phyloP scores from a whole-genome alignment of 2,329 filamentous ascomycete genomes.

The Sporothrix phasma region DNA sequence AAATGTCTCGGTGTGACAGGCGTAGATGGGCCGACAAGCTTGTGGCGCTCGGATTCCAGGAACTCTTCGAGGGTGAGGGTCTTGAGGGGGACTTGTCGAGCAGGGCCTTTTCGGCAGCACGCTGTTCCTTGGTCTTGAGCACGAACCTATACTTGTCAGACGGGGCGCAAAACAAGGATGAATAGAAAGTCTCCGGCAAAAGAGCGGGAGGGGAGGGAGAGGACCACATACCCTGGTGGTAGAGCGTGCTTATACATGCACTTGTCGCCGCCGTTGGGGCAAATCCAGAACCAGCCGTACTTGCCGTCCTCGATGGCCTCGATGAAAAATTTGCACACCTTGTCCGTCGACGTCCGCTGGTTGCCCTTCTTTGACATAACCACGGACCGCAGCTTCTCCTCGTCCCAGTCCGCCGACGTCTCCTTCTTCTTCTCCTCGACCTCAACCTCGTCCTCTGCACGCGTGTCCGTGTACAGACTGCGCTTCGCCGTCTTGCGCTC shows the following conservation, averaged over 20 bases:
- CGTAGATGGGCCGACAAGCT: constrained; percentile 81
- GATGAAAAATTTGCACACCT: constrained; percentile 98
- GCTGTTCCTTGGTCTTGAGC: constrained; percentile 94
- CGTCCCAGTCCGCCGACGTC: constrained; percentile 94
- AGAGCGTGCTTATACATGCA: constrained; percentile 98
- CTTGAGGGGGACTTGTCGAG: constrained; percentile 88
- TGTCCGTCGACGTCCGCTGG: constrained; percentile 88
- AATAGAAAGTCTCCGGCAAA: no score
- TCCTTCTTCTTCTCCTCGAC: constrained; percentile 71
- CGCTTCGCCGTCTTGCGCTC: constrained; percentile 90
- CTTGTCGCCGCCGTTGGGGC: constrained; percentile 91
- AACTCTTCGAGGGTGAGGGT: constrained; percentile 96
- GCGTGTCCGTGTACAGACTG: constrained; percentile 77
- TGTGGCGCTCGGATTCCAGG: constrained; percentile 90
- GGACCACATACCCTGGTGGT: constrained; percentile 69
- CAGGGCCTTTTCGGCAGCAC: constrained; percentile 87
- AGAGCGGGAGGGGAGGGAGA: background rate
- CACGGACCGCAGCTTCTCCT: constrained; percentile 85
- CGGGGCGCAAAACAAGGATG: no score
- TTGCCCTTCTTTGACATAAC: constrained; percentile 96
- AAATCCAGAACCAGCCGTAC: constrained; percentile 98
- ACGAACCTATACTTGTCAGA: constrained; percentile 58
- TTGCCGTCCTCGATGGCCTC: constrained; percentile 96
- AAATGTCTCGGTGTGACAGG: constrained; percentile 88
- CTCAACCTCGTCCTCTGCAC: constrained; percentile 56